These are phyloP conservation scores for Xenoacremonium recifei DNA, from an alignment of 2,329 filamentous ascomycete genomes.

Conservation along the genomic window DNA sequence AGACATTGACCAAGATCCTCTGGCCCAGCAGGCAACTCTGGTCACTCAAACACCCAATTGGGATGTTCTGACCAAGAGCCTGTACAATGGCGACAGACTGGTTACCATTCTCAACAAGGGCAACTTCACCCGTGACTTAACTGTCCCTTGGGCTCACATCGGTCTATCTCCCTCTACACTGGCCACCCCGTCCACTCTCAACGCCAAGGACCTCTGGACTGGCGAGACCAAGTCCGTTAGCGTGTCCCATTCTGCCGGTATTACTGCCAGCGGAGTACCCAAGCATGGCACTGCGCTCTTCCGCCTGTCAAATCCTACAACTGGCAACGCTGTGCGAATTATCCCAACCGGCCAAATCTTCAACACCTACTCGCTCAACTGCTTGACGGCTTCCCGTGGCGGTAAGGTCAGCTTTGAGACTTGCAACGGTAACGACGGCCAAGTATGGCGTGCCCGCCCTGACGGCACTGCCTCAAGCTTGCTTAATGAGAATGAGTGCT, in stretches of 20 bases:
- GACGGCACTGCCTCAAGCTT: constrained; percentile 38
- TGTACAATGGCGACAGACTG: constrained; percentile 45
- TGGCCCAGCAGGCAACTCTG: constrained; percentile 45
- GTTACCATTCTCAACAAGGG: constrained; percentile 47
- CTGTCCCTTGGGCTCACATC: constrained; percentile 33
- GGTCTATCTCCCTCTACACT: constrained; percentile 31
- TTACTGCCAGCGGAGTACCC: constrained; percentile 27
- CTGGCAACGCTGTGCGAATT: constrained; percentile 10
- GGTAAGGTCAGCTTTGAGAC: constrained; percentile 30
- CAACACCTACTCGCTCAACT: constrained; percentile 44
- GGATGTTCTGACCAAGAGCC: constrained; percentile 45
- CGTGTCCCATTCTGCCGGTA: constrained; percentile 16
- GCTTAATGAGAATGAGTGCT: constrained; percentile 30
- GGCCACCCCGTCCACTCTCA: constrained; percentile 18
- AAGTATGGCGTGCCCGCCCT: constrained; percentile 3
- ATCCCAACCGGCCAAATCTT: constrained; percentile 48
- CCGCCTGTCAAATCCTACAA: constrained; percentile 34
- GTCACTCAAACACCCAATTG: constrained; percentile 41
- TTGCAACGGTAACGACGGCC: constrained; percentile 16
- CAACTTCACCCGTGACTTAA: constrained; percentile 23
- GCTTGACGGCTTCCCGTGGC: constrained; percentile 34
- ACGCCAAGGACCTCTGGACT: constrained; percentile 44
- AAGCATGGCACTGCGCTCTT: constrained; percentile 42
- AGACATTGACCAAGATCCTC: constrained; percentile 39
- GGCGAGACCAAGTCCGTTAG: constrained; percentile 18